phyloP scores from a whole-genome alignment of 2,329 filamentous ascomycete species.

The Fusarium solani-melongenae region DNA sequence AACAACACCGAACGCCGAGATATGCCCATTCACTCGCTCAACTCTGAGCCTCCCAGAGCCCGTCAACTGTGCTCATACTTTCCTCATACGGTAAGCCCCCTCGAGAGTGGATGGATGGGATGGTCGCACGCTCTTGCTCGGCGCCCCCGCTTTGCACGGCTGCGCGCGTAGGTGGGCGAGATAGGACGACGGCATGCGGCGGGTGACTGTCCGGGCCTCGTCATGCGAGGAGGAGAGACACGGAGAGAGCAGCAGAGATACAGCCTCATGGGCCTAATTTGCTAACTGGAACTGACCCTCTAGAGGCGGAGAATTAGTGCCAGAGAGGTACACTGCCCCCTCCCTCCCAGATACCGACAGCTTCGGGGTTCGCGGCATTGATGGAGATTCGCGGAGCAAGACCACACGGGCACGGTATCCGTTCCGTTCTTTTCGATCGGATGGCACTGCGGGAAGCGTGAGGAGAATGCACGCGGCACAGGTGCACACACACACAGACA shows the following conservation, averaged over 20 bases:
- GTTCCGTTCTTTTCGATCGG: slow-evolving; percentile 25
- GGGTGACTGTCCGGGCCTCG: slow-evolving; percentile 23
- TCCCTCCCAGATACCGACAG: slow-evolving; percentile 36
- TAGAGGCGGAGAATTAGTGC: slow-evolving; percentile 1
- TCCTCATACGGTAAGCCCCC: slow-evolving; percentile 37
- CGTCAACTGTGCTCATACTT: slow-evolving; percentile 27
- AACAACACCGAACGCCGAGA: slow-evolving; percentile 45
- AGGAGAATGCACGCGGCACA: slow-evolving; percentile 2
- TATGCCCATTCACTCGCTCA: slow-evolving; percentile 36
- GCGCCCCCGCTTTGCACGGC: slow-evolving; percentile 27
- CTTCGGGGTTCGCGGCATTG: slow-evolving; percentile 43
- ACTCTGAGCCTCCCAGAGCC: neutral
- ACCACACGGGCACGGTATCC: slow-evolving; percentile 27
- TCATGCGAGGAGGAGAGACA: slow-evolving; percentile 5
- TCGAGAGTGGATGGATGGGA: slow-evolving; percentile 23
- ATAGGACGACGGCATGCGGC: slow-evolving; percentile 24
- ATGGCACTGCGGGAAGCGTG: neutral
- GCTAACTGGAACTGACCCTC: neutral
- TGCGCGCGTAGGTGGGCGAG: neutral
- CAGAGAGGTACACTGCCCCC: slow-evolving; percentile 4
- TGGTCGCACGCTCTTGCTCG: slow-evolving; percentile 28
- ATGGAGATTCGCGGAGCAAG: slow-evolving; percentile 40
- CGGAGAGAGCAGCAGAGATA: neutral
- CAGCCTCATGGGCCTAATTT: neutral
- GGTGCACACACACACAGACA: neutral